Base-by-base conservation (phyloP, 768 basidiomycete species). In the Collybia mongolica region DNA sequence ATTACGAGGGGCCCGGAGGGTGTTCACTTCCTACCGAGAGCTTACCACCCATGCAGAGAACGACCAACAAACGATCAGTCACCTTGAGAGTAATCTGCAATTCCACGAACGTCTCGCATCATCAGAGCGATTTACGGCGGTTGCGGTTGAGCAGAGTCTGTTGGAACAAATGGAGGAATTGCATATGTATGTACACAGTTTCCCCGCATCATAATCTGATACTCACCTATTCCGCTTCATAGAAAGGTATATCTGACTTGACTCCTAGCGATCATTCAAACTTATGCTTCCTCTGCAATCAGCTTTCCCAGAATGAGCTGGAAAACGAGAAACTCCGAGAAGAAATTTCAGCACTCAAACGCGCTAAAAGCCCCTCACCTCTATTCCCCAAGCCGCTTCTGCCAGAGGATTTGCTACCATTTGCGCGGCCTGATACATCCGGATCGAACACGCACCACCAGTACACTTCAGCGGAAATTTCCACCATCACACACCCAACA, bases 351-450 rank as follows among this genome's bases (percentile, higher is more conserved):
- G 63, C 59, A 41, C 65, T 57, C 55, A 66, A 57, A 44, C 65
- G 69, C 49, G 59, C 59, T 44, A 60, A 62, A 28, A 82, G 82
- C 56, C 82, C 82, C 3, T 72, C 83, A 17, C 82, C 81, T 20
- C 61, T 67, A 36, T 82, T 81, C n/a, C 82, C 82, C 11, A 72
- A 76, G 48, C 80, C 79, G 2, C 61, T 81, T 6, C 69, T 76
- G 6, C 64, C 74, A 9, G 74, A 77, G 23, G 66, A 69, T 36
- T 65, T 79, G 17, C 73, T 76, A 7, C 45, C 69, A 9, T 73
- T 77, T 43, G 66, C 69, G 11, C 68, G 72, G 51, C 62, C 68
- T 5, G 42, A 59, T 40, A 57, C 58, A 3, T 41, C 56, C 23
- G 42, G 23, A 4, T 41, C 53, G 36, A 24, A 40, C 28, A 29